These are phyloP conservation scores for Umbelopsis vinacea DNA, from an alignment of 192 early-diverging fungal species.

Conservation along the genomic window DNA sequence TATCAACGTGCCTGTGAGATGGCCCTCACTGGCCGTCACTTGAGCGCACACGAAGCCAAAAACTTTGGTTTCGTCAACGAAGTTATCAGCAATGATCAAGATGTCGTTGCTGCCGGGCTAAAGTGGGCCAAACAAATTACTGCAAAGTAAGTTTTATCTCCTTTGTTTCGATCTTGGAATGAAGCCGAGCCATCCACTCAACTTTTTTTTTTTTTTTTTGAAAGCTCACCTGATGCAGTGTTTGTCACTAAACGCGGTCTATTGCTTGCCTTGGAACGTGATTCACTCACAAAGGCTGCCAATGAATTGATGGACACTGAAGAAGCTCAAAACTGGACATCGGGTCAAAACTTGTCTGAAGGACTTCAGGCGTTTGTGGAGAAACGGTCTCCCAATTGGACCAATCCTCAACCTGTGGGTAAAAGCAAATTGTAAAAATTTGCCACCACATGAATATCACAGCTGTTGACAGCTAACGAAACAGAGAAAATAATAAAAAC, in stretches of 20 bases:
- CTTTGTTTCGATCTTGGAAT: neutral
- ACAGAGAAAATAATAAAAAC: neutral
- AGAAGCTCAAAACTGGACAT: slow-evolving; percentile 26
- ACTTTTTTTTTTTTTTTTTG: neutral
- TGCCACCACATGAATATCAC: neutral
- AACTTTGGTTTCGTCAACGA: slow-evolving; percentile 45
- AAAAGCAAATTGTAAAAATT: slow-evolving; percentile 31
- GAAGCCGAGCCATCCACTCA: no score
- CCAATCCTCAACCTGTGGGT: slow-evolving; percentile 26
- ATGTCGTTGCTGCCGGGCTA: slow-evolving; percentile 32
- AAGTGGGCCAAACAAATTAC: slow-evolving; percentile 38
- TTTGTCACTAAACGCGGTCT: slow-evolving; percentile 41
- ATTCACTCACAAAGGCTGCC: slow-evolving; percentile 39
- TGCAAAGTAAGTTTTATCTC: slow-evolving; percentile 26
- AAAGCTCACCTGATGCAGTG: slow-evolving; percentile 52
- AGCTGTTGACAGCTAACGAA: neutral
- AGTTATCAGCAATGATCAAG: slow-evolving; percentile 30
- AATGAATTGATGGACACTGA: slow-evolving; percentile 29
- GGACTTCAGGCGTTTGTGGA: slow-evolving; percentile 46
- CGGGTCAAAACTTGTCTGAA: slow-evolving; percentile 38
- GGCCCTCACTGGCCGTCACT: slow-evolving; percentile 42
- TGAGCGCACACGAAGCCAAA: slow-evolving; percentile 43
- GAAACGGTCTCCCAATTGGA: slow-evolving; percentile 45
- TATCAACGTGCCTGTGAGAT: slow-evolving; percentile 46
- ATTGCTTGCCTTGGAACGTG: slow-evolving; percentile 37